These are phyloP conservation scores for Fusarium veterinarium DNA, from an alignment of 2,329 filamentous ascomycete species.

Conservation along the genomic window DNA sequence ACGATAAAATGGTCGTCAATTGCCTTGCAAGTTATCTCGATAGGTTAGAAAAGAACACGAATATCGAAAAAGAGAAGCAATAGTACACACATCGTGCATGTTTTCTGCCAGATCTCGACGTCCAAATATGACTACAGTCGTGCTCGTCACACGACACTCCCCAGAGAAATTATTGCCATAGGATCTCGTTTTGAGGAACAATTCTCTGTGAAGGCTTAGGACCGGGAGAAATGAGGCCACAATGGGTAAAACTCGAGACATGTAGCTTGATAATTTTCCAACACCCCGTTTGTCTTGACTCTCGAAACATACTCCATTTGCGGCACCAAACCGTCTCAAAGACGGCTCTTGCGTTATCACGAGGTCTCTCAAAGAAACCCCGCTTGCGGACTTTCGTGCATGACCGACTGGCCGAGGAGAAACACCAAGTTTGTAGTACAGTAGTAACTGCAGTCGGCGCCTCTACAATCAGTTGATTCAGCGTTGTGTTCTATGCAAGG, in stretches of 20 bases:
- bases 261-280: not conserved
- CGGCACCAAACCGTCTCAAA: conserved; percentile 15
- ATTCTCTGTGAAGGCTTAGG: not conserved
- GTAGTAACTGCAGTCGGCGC: not conserved
- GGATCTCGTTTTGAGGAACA: not conserved
- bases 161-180: not conserved
- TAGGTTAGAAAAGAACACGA: not conserved
- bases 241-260: not conserved
- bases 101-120: conserved; percentile 24
- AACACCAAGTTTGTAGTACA: conserved; percentile 17
- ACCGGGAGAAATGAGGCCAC: not conserved
- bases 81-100: conserved; percentile 25
- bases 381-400: conserved; percentile 3
- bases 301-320: not conserved
- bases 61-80: not conserved
- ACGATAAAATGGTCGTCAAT: not conserved
- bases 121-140: not conserved
- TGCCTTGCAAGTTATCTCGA: not conserved
- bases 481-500: not conserved
- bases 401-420: conserved; percentile 5
- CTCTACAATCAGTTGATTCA: not conserved
- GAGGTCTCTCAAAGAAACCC: conserved; percentile 8
- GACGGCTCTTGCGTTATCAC: not conserved
- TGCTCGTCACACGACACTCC: conserved; percentile 9
- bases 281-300: not conserved